Base-by-base conservation (phyloP, 2,329 filamentous ascomycete genomes). In the Claviceps maximensis region DNA sequence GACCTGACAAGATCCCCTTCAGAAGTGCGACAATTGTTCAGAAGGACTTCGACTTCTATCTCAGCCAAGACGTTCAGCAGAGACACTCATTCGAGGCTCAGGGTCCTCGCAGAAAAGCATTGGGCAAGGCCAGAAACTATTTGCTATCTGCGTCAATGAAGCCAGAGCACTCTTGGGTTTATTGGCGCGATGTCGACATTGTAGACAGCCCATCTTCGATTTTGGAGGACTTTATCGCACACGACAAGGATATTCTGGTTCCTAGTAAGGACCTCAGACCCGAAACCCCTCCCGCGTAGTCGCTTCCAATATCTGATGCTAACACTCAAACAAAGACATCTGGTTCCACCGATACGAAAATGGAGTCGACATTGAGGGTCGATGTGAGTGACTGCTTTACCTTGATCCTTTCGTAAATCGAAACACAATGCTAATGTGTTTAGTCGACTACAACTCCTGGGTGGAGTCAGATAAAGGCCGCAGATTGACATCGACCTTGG, bases 401-500 rank as follows among this genome's bases (percentile, higher is more conserved):
- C 31, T 19, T 21, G 2, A 21, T 49, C 8, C 12, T n/a, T 3
- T 45, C 10, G 3, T n/a, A n/a, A 8, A 19, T 23, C 19, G 12
- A 7, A 3, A 33, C 2, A 21, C 29, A 29, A 49, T 38, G 41
- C 53, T 57, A 25, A 58, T 50, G 21, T n/a, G 21, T 5, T 58
- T 56, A 93, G 88, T 97, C 65, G 93, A 98, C 68, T 98, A 98
- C 74, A 98, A 98, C 71, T 97, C 93, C 1, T 98, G 93, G 93
- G 80, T 95, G 61, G 93, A 98, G 72, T 91, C 91, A 10, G 84
- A 90, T 50, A 86, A 91, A 69, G 89, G 80, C 48, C 80, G 85
- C 55, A 86, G 83, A 63, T 77, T 97, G 52, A 76, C 84, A n/a
- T 73, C 78, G 6, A 80, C 74, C 51, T 76, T 97, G 21, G 78